Conservation (phyloP, 2,329 filamentous ascomycete genomes). For the Pseudogymnoascus sp. region DNA sequence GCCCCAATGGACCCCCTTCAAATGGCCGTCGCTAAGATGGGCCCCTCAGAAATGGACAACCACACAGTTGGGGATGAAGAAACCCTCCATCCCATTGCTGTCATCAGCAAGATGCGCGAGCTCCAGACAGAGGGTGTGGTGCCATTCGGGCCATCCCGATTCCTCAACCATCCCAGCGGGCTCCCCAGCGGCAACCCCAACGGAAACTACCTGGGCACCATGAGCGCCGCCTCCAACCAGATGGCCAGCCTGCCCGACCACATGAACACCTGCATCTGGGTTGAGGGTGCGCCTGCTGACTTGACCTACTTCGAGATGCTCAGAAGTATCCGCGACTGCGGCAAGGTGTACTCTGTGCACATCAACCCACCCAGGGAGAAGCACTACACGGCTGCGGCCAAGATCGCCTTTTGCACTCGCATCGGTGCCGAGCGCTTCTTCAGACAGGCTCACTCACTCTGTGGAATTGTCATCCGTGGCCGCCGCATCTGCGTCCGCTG, state of each 20-base stretch:
- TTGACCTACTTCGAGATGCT: slow-evolving; percentile 16
- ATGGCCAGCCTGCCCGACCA: slow-evolving; percentile 13
- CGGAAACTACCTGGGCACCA: slow-evolving; percentile 1
- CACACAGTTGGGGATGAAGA: background rate
- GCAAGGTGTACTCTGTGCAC: slow-evolving; percentile 17
- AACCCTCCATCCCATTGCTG: background rate
- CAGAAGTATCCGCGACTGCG: slow-evolving; percentile 14
- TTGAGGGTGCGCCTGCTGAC: slow-evolving; percentile 17
- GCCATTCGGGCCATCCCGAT: background rate
- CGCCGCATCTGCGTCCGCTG: slow-evolving; percentile 9
- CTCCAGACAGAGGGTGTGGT: background rate
- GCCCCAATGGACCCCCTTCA: background rate
- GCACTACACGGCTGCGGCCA: slow-evolving; percentile 16
- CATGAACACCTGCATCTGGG: slow-evolving; percentile 20
- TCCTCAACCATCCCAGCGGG: background rate
- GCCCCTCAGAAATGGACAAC: background rate
- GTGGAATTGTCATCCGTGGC: slow-evolving; percentile 13
- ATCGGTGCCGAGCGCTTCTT: background rate
- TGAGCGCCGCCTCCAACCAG: slow-evolving; percentile 1
- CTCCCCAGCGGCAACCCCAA: background rate
- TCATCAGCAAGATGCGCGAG: background rate
- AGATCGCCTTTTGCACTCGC: slow-evolving; percentile 17
- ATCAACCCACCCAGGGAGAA: slow-evolving; percentile 11
- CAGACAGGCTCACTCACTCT: background rate
- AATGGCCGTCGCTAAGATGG: background rate